These are phyloP conservation scores for Melampsora larici-populina DNA, from an alignment of 1,284 basidiomycete genomes.

Conservation along the genomic window DNA sequence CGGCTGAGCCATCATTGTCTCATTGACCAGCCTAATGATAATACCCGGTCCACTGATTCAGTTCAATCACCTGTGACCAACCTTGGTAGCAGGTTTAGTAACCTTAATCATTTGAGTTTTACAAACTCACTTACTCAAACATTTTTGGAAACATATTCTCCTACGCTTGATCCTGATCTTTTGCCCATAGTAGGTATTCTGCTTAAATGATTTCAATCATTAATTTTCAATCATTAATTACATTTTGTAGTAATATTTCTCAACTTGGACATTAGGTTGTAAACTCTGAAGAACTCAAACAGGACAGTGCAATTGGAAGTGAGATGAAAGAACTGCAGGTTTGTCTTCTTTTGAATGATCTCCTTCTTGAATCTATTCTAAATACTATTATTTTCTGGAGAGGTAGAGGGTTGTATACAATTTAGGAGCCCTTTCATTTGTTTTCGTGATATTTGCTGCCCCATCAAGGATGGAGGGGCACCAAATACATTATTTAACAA, in stretches of 20 bases:
- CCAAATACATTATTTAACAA: no score
- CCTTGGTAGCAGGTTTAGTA: constrained; percentile 62
- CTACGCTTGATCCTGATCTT: neutral
- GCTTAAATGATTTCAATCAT: no score
- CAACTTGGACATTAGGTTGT: neutral
- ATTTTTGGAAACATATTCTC: constrained; percentile 66
- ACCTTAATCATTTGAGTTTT: constrained; percentile 68
- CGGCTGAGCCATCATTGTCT: no score
- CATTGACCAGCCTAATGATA: no score
- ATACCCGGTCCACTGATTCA: constrained; percentile 83
- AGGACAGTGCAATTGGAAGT: constrained; percentile 44
- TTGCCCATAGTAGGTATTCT: neutral
- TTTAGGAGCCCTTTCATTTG: no score
- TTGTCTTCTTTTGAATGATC: neutral
- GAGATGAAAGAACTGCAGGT: constrained; percentile 44
- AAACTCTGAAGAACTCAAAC: constrained; percentile 1
- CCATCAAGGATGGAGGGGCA: no score
- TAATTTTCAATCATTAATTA: neutral
- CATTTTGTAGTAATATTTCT: neutral
- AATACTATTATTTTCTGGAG: no score
- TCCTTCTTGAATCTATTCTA: constrained; percentile 50
- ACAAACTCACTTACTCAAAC: constrained; percentile 67
- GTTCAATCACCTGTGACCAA: constrained; percentile 89
- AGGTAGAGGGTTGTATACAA: no score
- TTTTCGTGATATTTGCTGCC: no score